Evolutionary conservation across 495 filamentous ascomycete species (phyloP).

Genomic region (Pyrenopolyporus hunteri): DNA sequence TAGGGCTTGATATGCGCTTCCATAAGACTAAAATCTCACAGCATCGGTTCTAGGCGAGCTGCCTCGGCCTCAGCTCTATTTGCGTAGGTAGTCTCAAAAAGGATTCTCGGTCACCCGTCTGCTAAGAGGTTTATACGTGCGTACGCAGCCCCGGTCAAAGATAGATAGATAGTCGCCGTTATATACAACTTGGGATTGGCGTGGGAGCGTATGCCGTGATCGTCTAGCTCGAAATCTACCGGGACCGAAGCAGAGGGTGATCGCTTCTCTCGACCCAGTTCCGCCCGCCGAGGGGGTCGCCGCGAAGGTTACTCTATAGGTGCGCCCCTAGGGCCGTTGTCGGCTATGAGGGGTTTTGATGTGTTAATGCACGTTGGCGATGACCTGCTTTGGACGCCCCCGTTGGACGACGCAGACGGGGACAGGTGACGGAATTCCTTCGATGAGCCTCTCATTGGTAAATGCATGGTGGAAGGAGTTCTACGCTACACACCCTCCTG

Average conservation of each 20-base stretch:
- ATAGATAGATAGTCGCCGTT: not conserved
- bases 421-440: slow-evolving; percentile 11
- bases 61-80: slow-evolving; percentile 21
- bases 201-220: not conserved
- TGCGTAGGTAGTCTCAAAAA: not conserved
- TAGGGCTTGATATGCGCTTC: not conserved
- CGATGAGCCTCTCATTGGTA: slow-evolving; percentile 14
- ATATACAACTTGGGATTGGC: slow-evolving; percentile 11
- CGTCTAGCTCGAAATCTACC: not conserved
- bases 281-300: not conserved
- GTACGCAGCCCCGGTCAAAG: not conserved
- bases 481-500: slow-evolving; percentile 30
- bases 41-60: slow-evolving; percentile 5
- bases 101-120: not conserved
- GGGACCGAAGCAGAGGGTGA: slow-evolving; percentile 6
- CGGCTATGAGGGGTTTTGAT: slow-evolving; percentile 8
- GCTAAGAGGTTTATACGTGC: too few species aligned
- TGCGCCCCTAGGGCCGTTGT: not conserved
- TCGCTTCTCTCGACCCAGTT: not conserved
- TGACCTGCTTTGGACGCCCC: slow-evolving; percentile 15
- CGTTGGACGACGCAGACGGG: slow-evolving; percentile 5
- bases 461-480: slow-evolving; percentile 25
- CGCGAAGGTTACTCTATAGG: not conserved
- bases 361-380: slow-evolving; percentile 20
- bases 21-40: slow-evolving; percentile 20